Evolutionary conservation across 2,329 filamentous ascomycete species (phyloP).

Genomic region (Aspergillus aculeatinus): DNA sequence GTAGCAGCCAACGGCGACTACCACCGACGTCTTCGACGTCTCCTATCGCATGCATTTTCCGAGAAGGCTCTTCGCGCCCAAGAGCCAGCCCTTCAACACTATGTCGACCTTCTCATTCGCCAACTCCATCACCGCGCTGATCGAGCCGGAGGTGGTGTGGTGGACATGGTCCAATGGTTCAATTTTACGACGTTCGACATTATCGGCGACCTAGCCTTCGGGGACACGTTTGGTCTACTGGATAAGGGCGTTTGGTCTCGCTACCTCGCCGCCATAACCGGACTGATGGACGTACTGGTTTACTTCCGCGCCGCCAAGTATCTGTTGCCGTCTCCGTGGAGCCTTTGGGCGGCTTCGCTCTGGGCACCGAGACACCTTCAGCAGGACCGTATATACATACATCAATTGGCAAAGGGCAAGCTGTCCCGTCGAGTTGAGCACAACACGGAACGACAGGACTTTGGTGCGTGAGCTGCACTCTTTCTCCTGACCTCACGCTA

Average conservation of each 20-base stretch:
- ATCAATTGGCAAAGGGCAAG: too few species aligned
- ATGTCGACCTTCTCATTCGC: conserved; percentile 23
- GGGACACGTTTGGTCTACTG: conserved; percentile 36
- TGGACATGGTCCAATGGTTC: conserved; percentile 28
- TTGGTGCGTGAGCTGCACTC: too few species aligned
- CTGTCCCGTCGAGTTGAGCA: too few species aligned
- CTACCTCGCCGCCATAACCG: too few species aligned
- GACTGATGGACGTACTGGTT: too few species aligned
- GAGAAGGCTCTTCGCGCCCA: conserved; percentile 44
- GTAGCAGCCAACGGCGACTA: conserved; percentile 13
- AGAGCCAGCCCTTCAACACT: conserved; percentile 32
- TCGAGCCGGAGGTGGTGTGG: background rate
- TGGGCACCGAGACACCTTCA: conserved; percentile 35
- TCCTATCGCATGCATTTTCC: conserved; percentile 44
- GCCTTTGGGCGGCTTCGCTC: conserved; percentile 21
- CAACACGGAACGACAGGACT: too few species aligned
- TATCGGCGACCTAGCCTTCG: conserved; percentile 29
- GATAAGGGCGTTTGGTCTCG: conserved; percentile 17
- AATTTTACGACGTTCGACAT: conserved; percentile 38
- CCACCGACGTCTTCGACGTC: conserved; percentile 30
- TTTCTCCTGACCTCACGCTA: too few species aligned
- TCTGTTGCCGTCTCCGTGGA: too few species aligned
- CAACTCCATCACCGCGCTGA: conserved; percentile 8
- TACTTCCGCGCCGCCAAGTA: too few species aligned
- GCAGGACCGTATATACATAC: too few species aligned